A percentile compares a stretch with the other conserved stretches of the same genome.
Evolutionary conservation across 257 asterid genomes (phyloP).

Genomic region (Solanum chiquidenum): DNA sequence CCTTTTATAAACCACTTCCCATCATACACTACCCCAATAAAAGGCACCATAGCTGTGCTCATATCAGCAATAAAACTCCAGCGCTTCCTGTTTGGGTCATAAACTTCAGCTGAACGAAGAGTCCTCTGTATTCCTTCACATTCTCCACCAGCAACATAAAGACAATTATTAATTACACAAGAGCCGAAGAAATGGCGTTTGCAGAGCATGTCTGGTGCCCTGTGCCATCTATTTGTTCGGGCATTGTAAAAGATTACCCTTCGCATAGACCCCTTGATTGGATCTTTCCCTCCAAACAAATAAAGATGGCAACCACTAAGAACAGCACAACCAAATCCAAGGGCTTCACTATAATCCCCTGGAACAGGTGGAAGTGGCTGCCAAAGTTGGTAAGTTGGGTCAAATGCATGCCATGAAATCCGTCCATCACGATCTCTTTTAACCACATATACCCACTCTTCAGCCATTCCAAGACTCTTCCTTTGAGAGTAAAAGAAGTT

Average conservation of each 20-base stretch:
- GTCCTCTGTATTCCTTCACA: constrained; percentile 38
- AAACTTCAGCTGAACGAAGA: constrained; percentile 39
- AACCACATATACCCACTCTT: constrained; percentile 38
- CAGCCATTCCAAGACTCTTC: constrained; percentile 40
- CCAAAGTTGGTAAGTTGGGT: constrained; percentile 36
- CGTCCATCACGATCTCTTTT: constrained; percentile 42
- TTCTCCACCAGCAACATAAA: constrained; percentile 46
- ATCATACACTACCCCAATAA: constrained; percentile 32
- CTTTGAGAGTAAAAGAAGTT: constrained; percentile 33
- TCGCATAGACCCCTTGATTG: constrained; percentile 32
- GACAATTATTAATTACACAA: constrained; percentile 36
- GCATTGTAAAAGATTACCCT: constrained; percentile 40
- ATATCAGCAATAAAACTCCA: constrained; percentile 39
- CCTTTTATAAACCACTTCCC: constrained; percentile 39
- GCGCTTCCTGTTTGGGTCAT: constrained; percentile 31
- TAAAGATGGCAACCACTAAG: constrained; percentile 38
- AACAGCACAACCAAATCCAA: constrained; percentile 47
- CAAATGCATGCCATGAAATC: constrained; percentile 44
- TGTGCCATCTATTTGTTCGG: constrained; percentile 40
- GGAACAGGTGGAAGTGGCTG: constrained; percentile 50
- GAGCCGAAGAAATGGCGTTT: constrained; percentile 38
- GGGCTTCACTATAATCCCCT: constrained; percentile 36
- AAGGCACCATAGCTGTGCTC: constrained; percentile 45
- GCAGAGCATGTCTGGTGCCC: constrained; percentile 46
- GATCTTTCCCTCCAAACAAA: constrained; percentile 43